Evolutionary conservation across 2,329 filamentous ascomycete species (phyloP).

Genomic region (Epichloe coenophiala): DNA sequence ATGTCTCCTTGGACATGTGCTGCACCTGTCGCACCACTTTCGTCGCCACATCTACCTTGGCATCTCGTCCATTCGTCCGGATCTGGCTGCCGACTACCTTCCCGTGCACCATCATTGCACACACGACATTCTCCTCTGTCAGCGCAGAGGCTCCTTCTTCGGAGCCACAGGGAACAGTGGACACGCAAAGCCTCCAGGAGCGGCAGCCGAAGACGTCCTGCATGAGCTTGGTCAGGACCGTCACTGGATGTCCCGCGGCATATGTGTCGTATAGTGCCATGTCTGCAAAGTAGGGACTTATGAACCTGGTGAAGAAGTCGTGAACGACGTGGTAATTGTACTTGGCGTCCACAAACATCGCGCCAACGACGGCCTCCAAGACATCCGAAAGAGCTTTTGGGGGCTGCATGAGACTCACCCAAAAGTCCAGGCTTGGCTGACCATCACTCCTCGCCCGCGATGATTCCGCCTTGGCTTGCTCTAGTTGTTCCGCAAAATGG

Average conservation of each 20-base stretch:
- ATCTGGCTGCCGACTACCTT: slow-evolving; percentile 46
- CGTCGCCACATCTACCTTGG: slow-evolving; percentile 54
- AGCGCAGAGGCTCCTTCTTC: slow-evolving; percentile 28
- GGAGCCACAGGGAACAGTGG: slow-evolving; percentile 25
- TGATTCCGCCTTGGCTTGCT: slow-evolving; percentile 29
- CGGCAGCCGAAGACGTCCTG: slow-evolving; percentile 51
- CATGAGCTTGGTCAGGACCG: slow-evolving; percentile 52
- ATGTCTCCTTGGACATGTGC: slow-evolving; percentile 38
- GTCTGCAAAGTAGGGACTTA: slow-evolving; percentile 69
- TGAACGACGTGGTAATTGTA: slow-evolving; percentile 66
- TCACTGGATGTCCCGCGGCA: slow-evolving; percentile 76
- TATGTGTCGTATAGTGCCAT: slow-evolving; percentile 82
- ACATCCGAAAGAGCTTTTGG: slow-evolving; percentile 74
- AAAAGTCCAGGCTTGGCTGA: slow-evolving; percentile 44
- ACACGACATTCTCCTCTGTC: slow-evolving; percentile 43
- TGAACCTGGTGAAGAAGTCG: slow-evolving; percentile 60
- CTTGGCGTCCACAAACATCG: slow-evolving; percentile 77
- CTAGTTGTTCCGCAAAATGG: slow-evolving; percentile 45
- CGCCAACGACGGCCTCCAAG: slow-evolving; percentile 78
- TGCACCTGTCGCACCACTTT: slow-evolving; percentile 37
- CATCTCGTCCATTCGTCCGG: slow-evolving; percentile 55
- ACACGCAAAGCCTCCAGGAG: slow-evolving; percentile 39
- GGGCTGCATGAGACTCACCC: slow-evolving; percentile 48
- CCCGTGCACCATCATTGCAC: slow-evolving; percentile 65
- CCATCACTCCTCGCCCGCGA: slow-evolving; percentile 14